These are phyloP conservation scores for Beauveria sp. DNA, from an alignment of 2,329 filamentous ascomycete genomes.

Conservation along the genomic window DNA sequence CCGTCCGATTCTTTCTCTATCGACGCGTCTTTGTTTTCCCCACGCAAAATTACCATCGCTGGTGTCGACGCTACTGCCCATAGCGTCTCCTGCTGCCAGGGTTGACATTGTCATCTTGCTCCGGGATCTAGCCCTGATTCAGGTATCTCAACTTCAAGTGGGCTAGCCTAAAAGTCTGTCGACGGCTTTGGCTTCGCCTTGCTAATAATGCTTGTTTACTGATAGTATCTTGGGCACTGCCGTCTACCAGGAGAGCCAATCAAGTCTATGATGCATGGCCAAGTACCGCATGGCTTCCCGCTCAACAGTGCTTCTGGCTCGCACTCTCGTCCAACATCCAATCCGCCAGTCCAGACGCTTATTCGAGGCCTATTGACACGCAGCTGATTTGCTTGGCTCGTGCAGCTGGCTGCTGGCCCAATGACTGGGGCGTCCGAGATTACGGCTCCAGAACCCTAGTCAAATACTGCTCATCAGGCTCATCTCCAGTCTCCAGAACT, in stretches of 20 bases:
- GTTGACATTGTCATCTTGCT: background rate
- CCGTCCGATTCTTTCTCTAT: background rate
- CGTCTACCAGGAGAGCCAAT: too few relatives aligned
- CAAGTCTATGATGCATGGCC: too few relatives aligned
- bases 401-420: background rate
- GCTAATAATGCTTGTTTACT: background rate
- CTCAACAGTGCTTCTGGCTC: background rate
- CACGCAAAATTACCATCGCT: background rate
- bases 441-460: background rate
- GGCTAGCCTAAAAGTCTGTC: background rate
- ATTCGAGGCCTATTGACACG: background rate
- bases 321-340: background rate
- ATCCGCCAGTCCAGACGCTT: background rate
- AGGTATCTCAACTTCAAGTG: background rate
- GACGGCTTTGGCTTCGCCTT: background rate
- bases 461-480: background rate
- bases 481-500: background rate
- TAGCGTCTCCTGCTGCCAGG: background rate
- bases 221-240: too few relatives aligned
- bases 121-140: background rate
- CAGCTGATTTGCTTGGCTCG: constrained; percentile 1
- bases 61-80: background rate
- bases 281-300: background rate
- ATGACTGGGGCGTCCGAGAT: constrained; percentile 1
- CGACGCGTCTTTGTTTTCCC: background rate